Base-by-base conservation (phyloP, 2,329 filamentous ascomycete species). In the Calonectria pauciramosa region DNA sequence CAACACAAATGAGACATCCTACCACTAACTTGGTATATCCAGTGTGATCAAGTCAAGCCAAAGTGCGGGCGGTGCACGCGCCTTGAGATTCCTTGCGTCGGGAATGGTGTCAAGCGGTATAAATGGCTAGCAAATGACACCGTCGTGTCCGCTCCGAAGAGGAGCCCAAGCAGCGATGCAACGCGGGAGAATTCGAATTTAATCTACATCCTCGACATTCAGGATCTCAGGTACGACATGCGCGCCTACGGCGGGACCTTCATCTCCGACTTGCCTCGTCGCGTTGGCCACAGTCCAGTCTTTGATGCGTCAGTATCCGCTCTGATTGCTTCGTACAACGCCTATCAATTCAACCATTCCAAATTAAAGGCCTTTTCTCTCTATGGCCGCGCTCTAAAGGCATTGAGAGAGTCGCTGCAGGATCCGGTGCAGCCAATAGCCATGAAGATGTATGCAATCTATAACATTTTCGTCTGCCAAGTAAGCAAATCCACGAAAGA, bases 211-310 rank as follows among this genome's bases (percentile, higher is more conserved):
- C 77, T 80, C 0, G 76, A 70, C 6, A 75, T 76, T 0, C 72
- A 81, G 5, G 79, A 80, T 54, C 64, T 74, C 20, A 71, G 79
- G 23, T 81, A 76, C 10, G 75, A 81, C 20, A 72, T 80, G 2
- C 78, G 79, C 1, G 65, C 76, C 0, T 78, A 78, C 5, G 79
- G 79, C 0, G 78, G 77, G 0, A 20, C 30, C 2, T 51, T 79
- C 16, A 59, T 81, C 0, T 54, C 74, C 0, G 79, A 81, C 4
- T 68, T 80, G 0, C 77, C 78, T 0, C 52, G 72, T 0, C 79
- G 77, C 0, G 44, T 81, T 2, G 79, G 79, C 0, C 72, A 56
- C 14, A 78, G 49, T 11, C 34, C 72, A 2, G 69, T 70, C 7
- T 70, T 80, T 0, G 79, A 80, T 14, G 49, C 76, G 0, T 76